phyloP scores from a whole-genome alignment of 805 yeast species.

The Wickerhamomyces sydowiorum region DNA sequence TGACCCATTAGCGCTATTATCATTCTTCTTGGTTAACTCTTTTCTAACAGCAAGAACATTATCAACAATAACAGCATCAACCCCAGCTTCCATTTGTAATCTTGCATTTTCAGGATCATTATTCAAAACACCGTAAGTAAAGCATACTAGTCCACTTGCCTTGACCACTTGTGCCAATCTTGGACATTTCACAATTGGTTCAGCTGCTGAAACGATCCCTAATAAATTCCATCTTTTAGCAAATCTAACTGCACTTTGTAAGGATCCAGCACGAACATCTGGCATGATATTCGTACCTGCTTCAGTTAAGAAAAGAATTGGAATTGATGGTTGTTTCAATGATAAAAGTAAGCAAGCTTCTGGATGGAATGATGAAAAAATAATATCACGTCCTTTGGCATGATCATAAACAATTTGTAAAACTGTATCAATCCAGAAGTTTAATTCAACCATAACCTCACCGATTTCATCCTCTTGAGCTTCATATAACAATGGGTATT shows the following conservation, averaged over 20 bases:
- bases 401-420: constrained; percentile 73
- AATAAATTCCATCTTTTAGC: constrained; percentile 86
- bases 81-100: constrained; percentile 87
- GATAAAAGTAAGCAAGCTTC: constrained; percentile 83
- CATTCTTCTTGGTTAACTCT: constrained; percentile 45
- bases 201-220: constrained; percentile 88
- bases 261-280: constrained; percentile 78
- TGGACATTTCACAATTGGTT: constrained; percentile 84
- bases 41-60: constrained; percentile 89
- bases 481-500: constrained; percentile 93
- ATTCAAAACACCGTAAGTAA: constrained; percentile 82
- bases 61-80: constrained; percentile 98
- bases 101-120: constrained; percentile 81
- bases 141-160: constrained; percentile 85
- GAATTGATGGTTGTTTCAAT: constrained; percentile 89
- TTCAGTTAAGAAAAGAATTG: constrained; percentile 85
- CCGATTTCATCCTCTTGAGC: constrained; percentile 88
- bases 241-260: constrained; percentile 88
- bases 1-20: neutral
- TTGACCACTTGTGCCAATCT: constrained; percentile 88
- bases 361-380: constrained; percentile 92
- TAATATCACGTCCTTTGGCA: constrained; percentile 74
- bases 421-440: constrained; percentile 84
- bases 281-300: constrained; percentile 84
- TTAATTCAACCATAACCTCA: constrained; percentile 74